Base-by-base conservation (phyloP, 257 asterid genomes). In the Salvia rosmarinus region DNA sequence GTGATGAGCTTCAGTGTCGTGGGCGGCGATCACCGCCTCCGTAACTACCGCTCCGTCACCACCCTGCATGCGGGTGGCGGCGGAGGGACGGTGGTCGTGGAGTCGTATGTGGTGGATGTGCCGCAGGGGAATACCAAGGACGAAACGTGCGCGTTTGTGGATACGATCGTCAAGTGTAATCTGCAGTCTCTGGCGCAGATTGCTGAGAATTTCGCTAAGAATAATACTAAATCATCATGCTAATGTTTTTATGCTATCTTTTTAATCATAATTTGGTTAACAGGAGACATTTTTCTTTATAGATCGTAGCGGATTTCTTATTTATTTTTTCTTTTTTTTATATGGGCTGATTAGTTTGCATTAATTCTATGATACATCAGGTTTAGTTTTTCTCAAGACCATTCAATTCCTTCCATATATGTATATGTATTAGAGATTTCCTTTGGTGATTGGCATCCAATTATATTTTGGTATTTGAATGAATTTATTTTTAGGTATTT, bases 101-200 rank as follows among this genome's bases (percentile, higher is more conserved):
- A 91, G 5, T 91, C 96, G 28, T 91, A 89, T 35, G 91, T 86
- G 47, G 98, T 91, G 37, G 98, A 91, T 52, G 77, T 88, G 11
- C 96, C 98, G 39, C 83, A 17, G 68, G 98, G 91, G 76, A 91
- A 91, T 57, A 89, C 96, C 0, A 75, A 56, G 42, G 98, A 91
- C 4, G 98, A 91, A 20, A 91, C 98, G 14, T 82, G 85, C 6
- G 86, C 87, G 2, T 91, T 91, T 71, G 95, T 79, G 14, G 94
- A 91, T 25, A 91, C 98, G 0, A 91, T 91, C 58, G 89, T 91
- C 9, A 78, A 84, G 74, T 91, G 98, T 76, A 91, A 91, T 74
- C 76, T 91, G 63, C 94, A 85, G 61, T 91, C 95, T 0, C 73
- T 91, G 58, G 87, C 90, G 19, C 86, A 86, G 59, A 82, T 87